Evolutionary conservation across 306 rosid genomes (phyloP).

Genomic region (Dalbergia oliveri): DNA sequence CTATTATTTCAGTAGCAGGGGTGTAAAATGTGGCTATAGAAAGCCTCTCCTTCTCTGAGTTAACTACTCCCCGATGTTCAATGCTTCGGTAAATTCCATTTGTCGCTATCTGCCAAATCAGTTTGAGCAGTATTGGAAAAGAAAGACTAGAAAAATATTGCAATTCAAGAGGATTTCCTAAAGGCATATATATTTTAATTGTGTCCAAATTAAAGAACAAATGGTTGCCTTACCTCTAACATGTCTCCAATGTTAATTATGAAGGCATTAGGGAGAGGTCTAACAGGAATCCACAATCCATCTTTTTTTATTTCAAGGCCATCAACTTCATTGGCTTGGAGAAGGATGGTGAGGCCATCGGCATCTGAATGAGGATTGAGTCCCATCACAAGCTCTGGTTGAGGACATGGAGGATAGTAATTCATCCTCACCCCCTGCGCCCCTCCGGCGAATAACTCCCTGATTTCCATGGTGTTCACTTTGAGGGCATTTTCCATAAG

Average conservation of each 20-base stretch:
- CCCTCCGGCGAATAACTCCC: constrained; percentile 4
- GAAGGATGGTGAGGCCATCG: constrained; percentile 34
- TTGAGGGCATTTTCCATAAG: constrained; percentile 17
- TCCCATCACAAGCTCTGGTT: constrained; percentile 45
- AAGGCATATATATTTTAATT: too few relatives aligned
- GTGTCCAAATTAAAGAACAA: not conserved
- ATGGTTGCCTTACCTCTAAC: constrained; percentile 41
- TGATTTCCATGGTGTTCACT: constrained; percentile 11
- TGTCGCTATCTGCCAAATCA: constrained; percentile 47
- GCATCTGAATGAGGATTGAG: constrained; percentile 43
- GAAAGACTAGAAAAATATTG: too few relatives aligned
- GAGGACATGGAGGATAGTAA: constrained; percentile 50
- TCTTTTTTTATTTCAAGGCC: constrained; percentile 48
- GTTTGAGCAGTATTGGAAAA: not conserved
- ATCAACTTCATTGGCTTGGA: constrained; percentile 41
- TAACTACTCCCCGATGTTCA: constrained; percentile 52
- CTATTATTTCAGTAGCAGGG: constrained; percentile 40
- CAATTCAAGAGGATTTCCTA: not conserved
- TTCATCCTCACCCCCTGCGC: constrained; percentile 24
- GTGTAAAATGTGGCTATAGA: constrained; percentile 54
- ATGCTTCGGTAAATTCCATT: constrained; percentile 55
- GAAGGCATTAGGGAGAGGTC: constrained; percentile 52
- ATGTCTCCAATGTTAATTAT: constrained; percentile 49
- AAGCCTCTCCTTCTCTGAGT: constrained; percentile 56
- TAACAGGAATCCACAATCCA: constrained; percentile 49